A percentile compares a stretch with the other conserved stretches of the same genome.
phyloP scores from a whole-genome alignment of 345 rosid species.

The Corymbia maculata region DNA sequence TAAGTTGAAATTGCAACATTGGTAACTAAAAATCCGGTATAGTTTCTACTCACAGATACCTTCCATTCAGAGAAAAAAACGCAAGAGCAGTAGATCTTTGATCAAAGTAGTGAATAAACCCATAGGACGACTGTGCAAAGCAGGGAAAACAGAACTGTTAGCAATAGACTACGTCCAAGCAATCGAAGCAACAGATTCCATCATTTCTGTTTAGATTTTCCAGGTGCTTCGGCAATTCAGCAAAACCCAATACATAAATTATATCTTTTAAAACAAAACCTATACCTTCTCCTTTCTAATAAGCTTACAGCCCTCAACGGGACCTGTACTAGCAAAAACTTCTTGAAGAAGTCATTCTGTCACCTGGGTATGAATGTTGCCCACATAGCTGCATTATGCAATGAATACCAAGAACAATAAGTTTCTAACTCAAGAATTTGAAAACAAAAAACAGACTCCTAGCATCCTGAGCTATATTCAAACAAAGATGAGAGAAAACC shows the following conservation, averaged over 20 bases:
- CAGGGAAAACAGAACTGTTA: neutral
- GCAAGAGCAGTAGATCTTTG: conserved; percentile 87
- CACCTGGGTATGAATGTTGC: conserved; percentile 84
- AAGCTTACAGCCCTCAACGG: conserved; percentile 93
- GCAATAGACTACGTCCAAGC: neutral
- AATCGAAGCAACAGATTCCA: neutral
- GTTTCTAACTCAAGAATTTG: neutral
- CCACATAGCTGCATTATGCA: conserved; percentile 70
- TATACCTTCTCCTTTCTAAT: conserved; percentile 83
- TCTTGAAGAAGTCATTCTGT: conserved; percentile 96
- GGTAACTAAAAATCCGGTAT: neutral
- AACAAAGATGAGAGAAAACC: neutral
- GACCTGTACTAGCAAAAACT: conserved; percentile 92
- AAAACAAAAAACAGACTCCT: neutral
- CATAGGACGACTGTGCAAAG: conserved; percentile 74
- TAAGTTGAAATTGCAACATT: neutral
- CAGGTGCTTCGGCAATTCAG: neutral
- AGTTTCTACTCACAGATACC: conserved; percentile 67
- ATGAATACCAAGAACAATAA: neutral
- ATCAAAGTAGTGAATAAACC: conserved; percentile 92
- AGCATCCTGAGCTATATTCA: neutral
- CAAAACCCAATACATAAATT: neutral
- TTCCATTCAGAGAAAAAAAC: conserved; percentile 85
- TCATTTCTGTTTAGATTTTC: neutral
- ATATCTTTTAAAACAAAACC: no score